Evolutionary conservation across 2,329 filamentous ascomycete species (phyloP), one percentile per base, ranked within the genome.

Genomic region (Myriosclerotinia curreyana): DNA sequence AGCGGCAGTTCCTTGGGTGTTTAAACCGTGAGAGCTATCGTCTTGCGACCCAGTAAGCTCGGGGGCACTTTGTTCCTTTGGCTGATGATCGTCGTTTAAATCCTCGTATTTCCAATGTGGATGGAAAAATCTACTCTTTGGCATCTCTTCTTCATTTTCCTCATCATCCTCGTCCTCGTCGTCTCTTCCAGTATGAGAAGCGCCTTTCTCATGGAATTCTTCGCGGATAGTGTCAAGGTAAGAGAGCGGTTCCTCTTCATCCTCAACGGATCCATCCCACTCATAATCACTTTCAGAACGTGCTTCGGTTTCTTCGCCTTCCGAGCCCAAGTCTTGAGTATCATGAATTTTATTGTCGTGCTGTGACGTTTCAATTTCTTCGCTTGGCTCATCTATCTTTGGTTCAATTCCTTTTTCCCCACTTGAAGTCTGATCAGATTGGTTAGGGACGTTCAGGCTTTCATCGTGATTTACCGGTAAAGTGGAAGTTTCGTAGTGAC

Each of bases 191-290:
- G 36, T 11, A 25, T 25, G 22, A 28, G 44, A 38, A 9, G 28
- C 42, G 22, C 25, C 14, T 50, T 25, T 25, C 11, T 46, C 51
- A 38, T 56, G 34, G 17, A 22, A 46, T 48, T 63, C 60, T 58
- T 63, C 60, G 8, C n/a, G 52, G 15, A 63, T 63, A 12, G 60
- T 63, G 25, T 63, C 60, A 38, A 63, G 60, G 28, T 42, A 63
- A 31, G 60, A 5, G 38, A 58, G n/a, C 2, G 42, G 31, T 9
- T 22, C 42, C 14, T 48, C 55, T 17, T 48, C 55, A 17, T 49
- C 55, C 9, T 36, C 55, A 7, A 36, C 31, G 15, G 42, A 59
- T 20, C 15, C 20, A 7, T 59, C 42, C 55, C 55, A 59, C 14
- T 49, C 55, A 14, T 59, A 5, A 15, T 58, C 55, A 17, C 55